Percentiles rank a stretch among this genome's conserved stretches.
Evolutionary conservation across 2,329 filamentous ascomycete genomes (phyloP).

Genomic region (Calonectria hongkongensis): DNA sequence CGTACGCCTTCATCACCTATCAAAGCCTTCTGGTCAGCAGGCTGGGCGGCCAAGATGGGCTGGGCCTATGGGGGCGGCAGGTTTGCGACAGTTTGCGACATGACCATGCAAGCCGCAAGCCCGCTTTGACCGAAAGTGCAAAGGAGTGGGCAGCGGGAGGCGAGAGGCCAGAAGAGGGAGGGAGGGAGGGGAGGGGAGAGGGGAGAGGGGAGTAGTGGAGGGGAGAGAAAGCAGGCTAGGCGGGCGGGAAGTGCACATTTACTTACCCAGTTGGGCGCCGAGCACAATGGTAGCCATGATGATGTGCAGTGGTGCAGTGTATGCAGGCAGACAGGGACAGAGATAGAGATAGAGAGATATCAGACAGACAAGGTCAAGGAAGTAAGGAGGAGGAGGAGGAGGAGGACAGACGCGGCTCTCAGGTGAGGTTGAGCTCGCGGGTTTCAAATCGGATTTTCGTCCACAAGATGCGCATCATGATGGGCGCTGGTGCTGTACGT

Average conservation of each 20-base stretch:
- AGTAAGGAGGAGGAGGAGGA: not conserved
- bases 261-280: constrained; percentile 21
- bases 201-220: not conserved
- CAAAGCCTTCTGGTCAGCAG: constrained; percentile 18
- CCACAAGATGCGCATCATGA: not conserved
- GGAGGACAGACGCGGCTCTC: not conserved
- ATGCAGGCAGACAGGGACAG: not conserved
- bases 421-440: no score
- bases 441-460: no score
- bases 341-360: not conserved
- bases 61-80: not conserved
- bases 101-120: constrained; percentile 26
- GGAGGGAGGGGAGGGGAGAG: not conserved
- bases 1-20: constrained; percentile 29
- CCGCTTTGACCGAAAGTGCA: constrained; percentile 23
- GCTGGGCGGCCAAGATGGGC: not conserved
- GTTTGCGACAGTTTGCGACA: constrained; percentile 23
- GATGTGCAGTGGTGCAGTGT: no score
- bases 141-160: not conserved
- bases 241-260: no score
- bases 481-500: not conserved
- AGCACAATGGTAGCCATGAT: constrained; percentile 21
- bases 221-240: no score
- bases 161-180: not conserved
- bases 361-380: no score